These are phyloP conservation scores for Arabidopsis lyrata DNA, from an alignment of 441 rosid genomes.

Conservation along the genomic window DNA sequence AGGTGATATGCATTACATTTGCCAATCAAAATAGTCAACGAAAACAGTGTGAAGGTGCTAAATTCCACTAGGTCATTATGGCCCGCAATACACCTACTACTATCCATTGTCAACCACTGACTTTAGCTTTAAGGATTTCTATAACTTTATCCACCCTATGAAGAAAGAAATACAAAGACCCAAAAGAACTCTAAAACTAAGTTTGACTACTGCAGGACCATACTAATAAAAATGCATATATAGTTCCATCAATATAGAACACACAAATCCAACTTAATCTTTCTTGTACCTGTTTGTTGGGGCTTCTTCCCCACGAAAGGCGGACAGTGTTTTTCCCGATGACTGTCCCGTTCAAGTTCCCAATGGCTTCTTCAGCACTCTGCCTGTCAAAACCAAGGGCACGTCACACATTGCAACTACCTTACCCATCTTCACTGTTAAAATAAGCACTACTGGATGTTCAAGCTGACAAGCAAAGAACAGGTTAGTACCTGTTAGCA, in stretches of 20 bases:
- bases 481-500: constrained; percentile 63
- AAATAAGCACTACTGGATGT: constrained; percentile 13
- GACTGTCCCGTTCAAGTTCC: constrained; percentile 71
- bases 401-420: constrained; percentile 16
- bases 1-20: constrained; percentile 19
- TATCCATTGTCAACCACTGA: constrained; percentile 34
- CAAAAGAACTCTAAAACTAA: background rate
- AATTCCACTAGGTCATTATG: constrained; percentile 23
- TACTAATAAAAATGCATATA: constrained; percentile 12
- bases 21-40: constrained; percentile 30
- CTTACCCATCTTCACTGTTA: constrained; percentile 8
- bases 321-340: constrained; percentile 91
- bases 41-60: background rate
- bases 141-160: constrained; percentile 5
- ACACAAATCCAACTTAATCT: constrained; percentile 16
- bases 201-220: constrained; percentile 2
- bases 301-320: constrained; percentile 94
- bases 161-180: constrained; percentile 2
- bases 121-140: constrained; percentile 17
- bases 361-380: constrained; percentile 84
- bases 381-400: constrained; percentile 56
- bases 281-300: constrained; percentile 73
- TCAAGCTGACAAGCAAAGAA: constrained; percentile 4
- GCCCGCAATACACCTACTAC: constrained; percentile 35
- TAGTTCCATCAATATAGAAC: constrained; percentile 1